Evolutionary conservation across 768 basidiomycete species (phyloP).

Genomic region (Termitomyces sp.): DNA sequence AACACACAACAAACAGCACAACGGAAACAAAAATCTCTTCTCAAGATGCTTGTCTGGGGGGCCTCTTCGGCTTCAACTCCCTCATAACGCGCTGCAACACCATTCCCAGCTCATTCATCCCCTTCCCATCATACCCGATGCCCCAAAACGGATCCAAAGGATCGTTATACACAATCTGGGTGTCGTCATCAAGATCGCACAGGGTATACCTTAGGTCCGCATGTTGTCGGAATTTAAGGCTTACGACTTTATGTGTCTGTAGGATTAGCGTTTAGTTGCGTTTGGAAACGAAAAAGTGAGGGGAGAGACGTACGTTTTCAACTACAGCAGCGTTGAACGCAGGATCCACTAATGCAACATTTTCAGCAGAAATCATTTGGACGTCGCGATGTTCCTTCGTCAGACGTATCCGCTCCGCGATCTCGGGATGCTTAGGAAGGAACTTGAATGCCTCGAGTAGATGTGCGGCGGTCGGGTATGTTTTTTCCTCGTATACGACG

Average conservation of each 20-base stretch:
- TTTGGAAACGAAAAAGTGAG: not conserved
- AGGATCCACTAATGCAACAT: constrained; percentile 29
- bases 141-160: constrained; percentile 61
- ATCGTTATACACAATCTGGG: constrained; percentile 48
- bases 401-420: constrained; percentile 53
- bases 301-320: constrained; percentile 1
- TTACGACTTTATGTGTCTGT: constrained; percentile 66
- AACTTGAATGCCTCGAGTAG: constrained; percentile 76
- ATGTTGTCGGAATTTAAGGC: constrained; percentile 69
- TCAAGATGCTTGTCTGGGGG: not conserved
- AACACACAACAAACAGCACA: not conserved
- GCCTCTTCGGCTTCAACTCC: constrained; percentile 6
- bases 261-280: not conserved
- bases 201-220: constrained; percentile 39
- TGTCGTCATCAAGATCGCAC: constrained; percentile 45
- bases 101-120: constrained; percentile 60
- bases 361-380: constrained; percentile 27
- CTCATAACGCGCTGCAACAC: constrained; percentile 48
- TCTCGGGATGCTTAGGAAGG: constrained; percentile 27
- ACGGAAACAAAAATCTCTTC: not conserved
- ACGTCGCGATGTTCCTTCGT: constrained; percentile 29
- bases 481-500: constrained; percentile 45
- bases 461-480: constrained; percentile 68
- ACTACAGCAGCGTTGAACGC: not conserved
- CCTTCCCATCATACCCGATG: constrained; percentile 38